Base-by-base conservation (phyloP, 371 early-diverging fungal species). In the Capillidium heterosporum region DNA sequence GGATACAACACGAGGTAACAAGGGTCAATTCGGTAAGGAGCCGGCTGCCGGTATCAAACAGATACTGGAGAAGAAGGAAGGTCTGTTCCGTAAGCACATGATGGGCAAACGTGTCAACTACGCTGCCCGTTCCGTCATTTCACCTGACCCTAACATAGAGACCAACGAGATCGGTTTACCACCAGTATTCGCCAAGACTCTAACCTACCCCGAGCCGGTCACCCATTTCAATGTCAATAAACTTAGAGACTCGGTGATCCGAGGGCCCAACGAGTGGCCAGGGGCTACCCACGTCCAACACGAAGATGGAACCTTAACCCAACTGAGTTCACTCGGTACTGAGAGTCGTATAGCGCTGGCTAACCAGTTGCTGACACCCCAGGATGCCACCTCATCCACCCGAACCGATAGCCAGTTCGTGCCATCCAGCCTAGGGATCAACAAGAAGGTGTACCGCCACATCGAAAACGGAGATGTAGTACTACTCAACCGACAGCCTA, bases 41-140 rank as follows among this genome's bases (percentile, higher is more conserved):
- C 70, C 75, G 0, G 80, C 91, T 17, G 80, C 87, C 8, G 97
- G 97, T 63, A 89, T 98, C 54, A 87, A 92, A 46, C 98, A 99
- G 70, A 68, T 95, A 8, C 72, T 99, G 49, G 99, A 99, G 71
- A 99, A 98, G 87, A 99, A 99, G 76, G 99, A 99, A 67, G 99
- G 99, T 63, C 71, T 99, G 44, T 99, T 99, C 78, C 78, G 99
- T 57, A 95, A 90, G 73, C 95, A 99, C 70, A 98, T 99, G 89
- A 99, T 99, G 99, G 99, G 99, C 56, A 99, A 99, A 73, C 87
- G 99, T 71, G 99, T 99, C 66, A 99, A 99, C 75, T 99, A 86
- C 68, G 94, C 98, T 8, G 99, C 98, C n/a, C 84, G 99, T 57
- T 90, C 93, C 41, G 99, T 99, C 57, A 99, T 99, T 63, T 93